These are phyloP conservation scores for Dalechampia spathulata DNA, from an alignment of 441 rosid species.

Conservation along the genomic window DNA sequence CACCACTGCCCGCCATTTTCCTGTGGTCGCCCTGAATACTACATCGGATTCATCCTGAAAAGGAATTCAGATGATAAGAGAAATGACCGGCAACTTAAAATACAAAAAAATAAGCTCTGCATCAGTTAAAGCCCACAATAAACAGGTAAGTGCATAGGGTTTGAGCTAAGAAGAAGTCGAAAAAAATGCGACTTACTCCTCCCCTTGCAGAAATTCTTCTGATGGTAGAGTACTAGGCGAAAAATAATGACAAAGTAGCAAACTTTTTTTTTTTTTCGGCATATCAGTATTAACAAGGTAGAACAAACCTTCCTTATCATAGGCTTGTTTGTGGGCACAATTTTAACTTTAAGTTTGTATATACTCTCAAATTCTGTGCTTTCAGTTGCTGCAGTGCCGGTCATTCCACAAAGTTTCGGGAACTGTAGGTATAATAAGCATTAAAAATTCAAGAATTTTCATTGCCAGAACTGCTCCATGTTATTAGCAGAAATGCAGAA, in stretches of 20 bases:
- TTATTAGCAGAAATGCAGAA: conserved; percentile 14
- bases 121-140: conserved; percentile 13
- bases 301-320: conserved; percentile 88
- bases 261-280: conserved; percentile 6
- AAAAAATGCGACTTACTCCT: background rate
- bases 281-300: conserved; percentile 3
- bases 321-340: conserved; percentile 94
- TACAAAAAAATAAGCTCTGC: conserved; percentile 5
- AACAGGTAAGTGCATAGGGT: conserved; percentile 5
- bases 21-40: conserved; percentile 80
- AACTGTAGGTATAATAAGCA: conserved; percentile 42
- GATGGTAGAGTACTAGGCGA: background rate
- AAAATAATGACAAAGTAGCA: background rate
- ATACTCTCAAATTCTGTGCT: conserved; percentile 96
- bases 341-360: conserved; percentile 91
- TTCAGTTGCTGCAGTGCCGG: conserved; percentile 98
- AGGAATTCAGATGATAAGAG: conserved; percentile 21
- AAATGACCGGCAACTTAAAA: conserved; percentile 1
- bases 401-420: conserved; percentile 98
- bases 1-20: conserved; percentile 95
- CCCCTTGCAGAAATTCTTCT: background rate
- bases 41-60: conserved; percentile 96
- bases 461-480: conserved; percentile 10
- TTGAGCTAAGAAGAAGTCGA: conserved; percentile 9
- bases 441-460: conserved; percentile 5